A percentile compares a stretch with the other conserved stretches of the same genome.
phyloP scores from a whole-genome alignment of 2,329 filamentous ascomycete genomes.

The Gremmenia infestans region DNA sequence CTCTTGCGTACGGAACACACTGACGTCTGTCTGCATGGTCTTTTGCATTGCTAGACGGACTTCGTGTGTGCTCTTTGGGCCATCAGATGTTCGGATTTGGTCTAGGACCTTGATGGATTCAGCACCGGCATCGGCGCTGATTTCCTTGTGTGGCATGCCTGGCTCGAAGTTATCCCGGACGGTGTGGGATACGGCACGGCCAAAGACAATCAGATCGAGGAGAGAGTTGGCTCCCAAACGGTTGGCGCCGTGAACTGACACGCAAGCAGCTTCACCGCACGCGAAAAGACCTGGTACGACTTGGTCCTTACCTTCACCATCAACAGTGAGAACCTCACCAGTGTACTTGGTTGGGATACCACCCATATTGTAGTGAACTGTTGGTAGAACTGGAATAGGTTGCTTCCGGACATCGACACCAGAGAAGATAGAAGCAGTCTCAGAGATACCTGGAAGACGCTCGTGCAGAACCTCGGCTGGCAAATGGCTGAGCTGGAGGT shows the following conservation, averaged over 20 bases:
- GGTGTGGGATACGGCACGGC: constrained; percentile 93
- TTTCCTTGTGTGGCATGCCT: constrained; percentile 71
- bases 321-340: constrained; percentile 87
- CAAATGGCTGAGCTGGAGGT: constrained; percentile 93
- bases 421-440: constrained; percentile 95
- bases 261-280: constrained; percentile 94
- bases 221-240: constrained; percentile 97
- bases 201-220: constrained; percentile 94
- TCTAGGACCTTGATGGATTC: constrained; percentile 84
- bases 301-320: constrained; percentile 82
- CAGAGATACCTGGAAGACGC: constrained; percentile 95
- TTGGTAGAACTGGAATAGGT: constrained; percentile 92
- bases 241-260: constrained; percentile 97
- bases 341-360: constrained; percentile 98
- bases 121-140: constrained; percentile 80
- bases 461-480: constrained; percentile 89
- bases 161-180: constrained; percentile 92
- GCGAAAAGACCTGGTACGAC: constrained; percentile 93
- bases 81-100: constrained; percentile 75
- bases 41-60: constrained; percentile 93
- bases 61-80: constrained; percentile 82
- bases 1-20: constrained; percentile 85
- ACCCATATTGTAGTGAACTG: constrained; percentile 99
- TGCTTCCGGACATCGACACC: constrained; percentile 97
- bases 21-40: constrained; percentile 96